These are phyloP conservation scores for Rhynchosporium secalis DNA, from an alignment of 2,329 filamentous ascomycete genomes.

Conservation along the genomic window DNA sequence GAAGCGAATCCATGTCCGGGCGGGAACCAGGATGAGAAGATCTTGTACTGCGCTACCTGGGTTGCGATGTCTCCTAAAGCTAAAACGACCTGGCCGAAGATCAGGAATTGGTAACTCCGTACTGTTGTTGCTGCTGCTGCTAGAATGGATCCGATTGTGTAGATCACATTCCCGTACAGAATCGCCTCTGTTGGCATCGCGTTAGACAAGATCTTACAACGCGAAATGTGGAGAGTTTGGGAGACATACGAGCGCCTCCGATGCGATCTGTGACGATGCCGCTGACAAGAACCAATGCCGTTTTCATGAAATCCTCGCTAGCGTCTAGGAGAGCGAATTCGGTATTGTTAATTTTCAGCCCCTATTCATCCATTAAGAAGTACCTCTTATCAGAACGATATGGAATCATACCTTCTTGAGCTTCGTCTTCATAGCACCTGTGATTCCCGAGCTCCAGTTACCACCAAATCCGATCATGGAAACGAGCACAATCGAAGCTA, in stretches of 20 bases:
- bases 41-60: constrained; percentile 64
- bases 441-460: constrained; percentile 60
- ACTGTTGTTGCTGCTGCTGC: constrained; percentile 57
- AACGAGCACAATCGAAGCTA: constrained; percentile 51
- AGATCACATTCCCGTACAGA: constrained; percentile 62
- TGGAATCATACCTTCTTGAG: constrained; percentile 51
- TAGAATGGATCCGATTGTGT: constrained; percentile 57
- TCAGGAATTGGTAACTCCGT: constrained; percentile 60
- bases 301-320: constrained; percentile 63
- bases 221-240: neutral
- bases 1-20: constrained; percentile 62
- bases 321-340: constrained; percentile 60
- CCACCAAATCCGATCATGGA: constrained; percentile 59
- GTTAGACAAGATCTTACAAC: neutral
- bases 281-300: constrained; percentile 53
- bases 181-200: constrained; percentile 44
- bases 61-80: constrained; percentile 64
- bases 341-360: constrained; percentile 59
- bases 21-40: constrained; percentile 65
- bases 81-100: constrained; percentile 55
- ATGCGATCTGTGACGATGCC: constrained; percentile 59
- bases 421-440: constrained; percentile 60
- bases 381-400: neutral
- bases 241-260: constrained; percentile 52
- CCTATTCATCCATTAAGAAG: constrained; percentile 27